Evolutionary conservation across 768 basidiomycete genomes (phyloP).

Genomic region (Clavaria fumosa): DNA sequence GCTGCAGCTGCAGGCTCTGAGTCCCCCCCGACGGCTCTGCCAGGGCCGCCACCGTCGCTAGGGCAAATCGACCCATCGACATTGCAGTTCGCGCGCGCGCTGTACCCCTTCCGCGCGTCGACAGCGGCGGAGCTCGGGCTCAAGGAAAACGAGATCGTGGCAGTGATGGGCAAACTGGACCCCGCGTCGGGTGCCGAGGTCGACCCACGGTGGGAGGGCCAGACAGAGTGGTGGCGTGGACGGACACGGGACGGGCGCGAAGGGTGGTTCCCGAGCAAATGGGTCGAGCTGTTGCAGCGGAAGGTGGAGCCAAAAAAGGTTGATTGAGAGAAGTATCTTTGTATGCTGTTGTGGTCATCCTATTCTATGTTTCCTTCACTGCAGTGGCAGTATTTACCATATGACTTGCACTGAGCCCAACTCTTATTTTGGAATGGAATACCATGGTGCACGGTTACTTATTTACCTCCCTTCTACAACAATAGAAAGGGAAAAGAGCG

Average conservation of each 20-base stretch:
- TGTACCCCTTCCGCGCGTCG: slow-evolving; percentile 62
- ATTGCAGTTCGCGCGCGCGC: slow-evolving; percentile 70
- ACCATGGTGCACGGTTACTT: too few species aligned
- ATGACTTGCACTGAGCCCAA: too few species aligned
- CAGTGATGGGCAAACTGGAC: slow-evolving; percentile 71
- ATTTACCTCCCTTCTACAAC: too few species aligned
- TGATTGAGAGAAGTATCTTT: background rate
- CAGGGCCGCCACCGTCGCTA: slow-evolving; percentile 15
- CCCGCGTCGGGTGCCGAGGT: slow-evolving; percentile 52
- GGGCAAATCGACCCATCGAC: slow-evolving; percentile 64
- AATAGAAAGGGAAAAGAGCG: too few species aligned
- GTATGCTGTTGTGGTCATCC: too few species aligned
- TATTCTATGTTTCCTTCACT: too few species aligned
- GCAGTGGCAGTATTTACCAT: too few species aligned
- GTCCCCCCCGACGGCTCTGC: too few species aligned
- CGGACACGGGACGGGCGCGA: slow-evolving; percentile 81
- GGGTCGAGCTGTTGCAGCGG: slow-evolving; percentile 60
- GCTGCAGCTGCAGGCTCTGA: slow-evolving; percentile 19
- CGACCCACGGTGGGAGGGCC: slow-evolving; percentile 44
- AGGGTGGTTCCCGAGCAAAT: slow-evolving; percentile 91
- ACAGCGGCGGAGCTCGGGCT: slow-evolving; percentile 67
- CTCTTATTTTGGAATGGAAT: too few species aligned
- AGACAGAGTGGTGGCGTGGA: slow-evolving; percentile 89
- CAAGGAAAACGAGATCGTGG: slow-evolving; percentile 85
- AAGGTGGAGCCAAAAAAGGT: slow-evolving; percentile 14